phyloP scores from a whole-genome alignment of 1,284 basidiomycete genomes.

The Ceratobasidium sp. region DNA sequence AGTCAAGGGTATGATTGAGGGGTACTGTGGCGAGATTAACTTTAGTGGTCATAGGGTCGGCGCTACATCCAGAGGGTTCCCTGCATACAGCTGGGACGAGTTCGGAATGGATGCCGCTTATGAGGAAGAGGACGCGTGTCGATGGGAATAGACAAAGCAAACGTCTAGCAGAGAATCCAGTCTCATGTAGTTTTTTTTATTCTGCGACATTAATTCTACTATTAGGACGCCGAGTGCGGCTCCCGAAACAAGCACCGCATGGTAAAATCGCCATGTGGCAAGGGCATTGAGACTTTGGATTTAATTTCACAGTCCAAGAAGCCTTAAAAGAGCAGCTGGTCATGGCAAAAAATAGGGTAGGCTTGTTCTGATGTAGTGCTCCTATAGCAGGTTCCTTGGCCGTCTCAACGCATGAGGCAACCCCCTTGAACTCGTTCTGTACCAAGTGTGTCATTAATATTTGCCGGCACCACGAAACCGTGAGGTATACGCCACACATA shows the following conservation, averaged over 20 bases:
- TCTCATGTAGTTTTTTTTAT: no score
- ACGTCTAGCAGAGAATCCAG: not conserved
- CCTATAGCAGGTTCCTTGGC: not conserved
- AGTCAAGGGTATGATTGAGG: slow-evolving; percentile 19
- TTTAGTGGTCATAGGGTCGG: slow-evolving; percentile 9
- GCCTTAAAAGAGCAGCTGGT: slow-evolving; percentile 3
- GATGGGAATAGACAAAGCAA: not conserved
- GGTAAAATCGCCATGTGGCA: not conserved
- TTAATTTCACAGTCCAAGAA: slow-evolving; percentile 6
- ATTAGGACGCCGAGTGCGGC: no score
- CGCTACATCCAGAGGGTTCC: not conserved
- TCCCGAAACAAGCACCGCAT: slow-evolving; percentile 2
- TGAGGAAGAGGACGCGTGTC: not conserved
- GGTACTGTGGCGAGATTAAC: slow-evolving; percentile 6
- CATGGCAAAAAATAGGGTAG: not conserved
- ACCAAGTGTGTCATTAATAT: not conserved
- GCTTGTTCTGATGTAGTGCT: not conserved
- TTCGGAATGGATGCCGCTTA: not conserved
- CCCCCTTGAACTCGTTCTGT: not conserved
- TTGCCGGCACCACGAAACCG: not conserved
- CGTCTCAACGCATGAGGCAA: slow-evolving; percentile 2
- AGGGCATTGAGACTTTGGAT: not conserved
- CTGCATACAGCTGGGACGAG: not conserved
- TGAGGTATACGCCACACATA: not conserved
- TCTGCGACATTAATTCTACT: no score